Base-by-base conservation (phyloP, 257 asterid genomes). In the Cordia subcordata region DNA sequence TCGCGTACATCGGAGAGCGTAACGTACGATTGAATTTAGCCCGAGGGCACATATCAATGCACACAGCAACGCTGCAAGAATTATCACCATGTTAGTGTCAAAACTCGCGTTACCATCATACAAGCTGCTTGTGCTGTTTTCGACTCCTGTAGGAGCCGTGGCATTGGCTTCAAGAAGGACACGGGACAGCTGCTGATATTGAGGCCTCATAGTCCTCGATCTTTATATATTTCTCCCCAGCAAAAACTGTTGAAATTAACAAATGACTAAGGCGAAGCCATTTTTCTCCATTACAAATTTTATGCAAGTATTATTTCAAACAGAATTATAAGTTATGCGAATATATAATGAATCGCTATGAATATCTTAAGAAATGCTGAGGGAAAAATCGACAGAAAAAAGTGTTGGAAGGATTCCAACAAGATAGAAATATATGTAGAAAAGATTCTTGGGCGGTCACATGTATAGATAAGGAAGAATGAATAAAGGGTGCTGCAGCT, bases 71-170 rank as follows among this genome's bases (percentile, higher is more conserved):
- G 82, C 89, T 0, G 75, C 94, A 21, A 88, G 54, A 16, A 88
- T 76, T 17, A 87, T 82, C 35, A 87, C 81, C 92, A 85, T 82
- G 39, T 79, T 85, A 75, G 72, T 57, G 67, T 88, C 94, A 54
- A 88, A 83, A 52, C 49, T 74, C 17, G 77, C 42, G 11, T 60
- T 80, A 6, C 18, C 67, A 1, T 57, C 23, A 44, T 66, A 63
- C 1, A 75, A 32, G 72, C 39, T 39, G 11, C 6, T 49, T 15
- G 79, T 69, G 32, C 1, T 52, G 69, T 62, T 64, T 12, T 58
- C 61, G 5, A 55, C 42, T 32, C 46, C 13, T 8, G 74, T 20
- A 0, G 62, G 62, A 33, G 38, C 9, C 12, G 59, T 18, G 15
- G 50, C 19, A 20, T 72, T 50, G 6, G 23, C 4, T 19, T 55